These are phyloP conservation scores for Globisporangium irregulare DNA, from an alignment of 352 stramenopile genomes.

Conservation along the genomic window DNA sequence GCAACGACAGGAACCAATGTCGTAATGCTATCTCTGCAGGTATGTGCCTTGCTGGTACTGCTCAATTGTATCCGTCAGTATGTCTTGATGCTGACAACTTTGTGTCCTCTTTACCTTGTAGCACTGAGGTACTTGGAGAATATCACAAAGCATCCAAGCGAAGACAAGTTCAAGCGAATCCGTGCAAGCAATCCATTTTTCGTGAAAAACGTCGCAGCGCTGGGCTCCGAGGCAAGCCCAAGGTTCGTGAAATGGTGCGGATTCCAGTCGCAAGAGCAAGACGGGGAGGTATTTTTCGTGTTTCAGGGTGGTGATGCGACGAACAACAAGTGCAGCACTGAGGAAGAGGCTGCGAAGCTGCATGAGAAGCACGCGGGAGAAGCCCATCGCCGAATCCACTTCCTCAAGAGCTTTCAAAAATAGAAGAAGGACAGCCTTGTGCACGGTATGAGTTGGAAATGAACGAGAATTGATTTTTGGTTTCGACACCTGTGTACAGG, in stretches of 20 bases:
- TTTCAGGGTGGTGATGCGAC: conserved; percentile 22
- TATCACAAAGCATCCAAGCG: conserved; percentile 43
- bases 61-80: not conserved
- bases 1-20: conserved; percentile 14
- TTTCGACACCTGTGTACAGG: not conserved
- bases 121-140: conserved; percentile 68
- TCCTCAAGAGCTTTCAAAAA: conserved; percentile 3
- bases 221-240: conserved; percentile 1
- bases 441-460: not conserved
- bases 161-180: conserved; percentile 72
- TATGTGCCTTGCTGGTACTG: conserved; percentile 9
- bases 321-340: conserved; percentile 1
- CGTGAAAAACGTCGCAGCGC: conserved; percentile 35
- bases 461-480: not conserved
- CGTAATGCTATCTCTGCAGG: conserved; percentile 34
- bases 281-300: conserved; percentile 40
- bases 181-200: conserved; percentile 77
- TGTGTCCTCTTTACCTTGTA: conserved; percentile 12
- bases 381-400: conserved; percentile 12
- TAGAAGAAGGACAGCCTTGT: not conserved
- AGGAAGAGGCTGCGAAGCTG: conserved; percentile 5
- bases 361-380: not conserved
- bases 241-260: conserved; percentile 59
- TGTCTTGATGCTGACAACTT: not conserved
- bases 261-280: conserved; percentile 27